Evolutionary conservation across 2,329 filamentous ascomycete species (phyloP), one percentile per base, ranked within the genome.

Genomic region (Nemania serpens): DNA sequence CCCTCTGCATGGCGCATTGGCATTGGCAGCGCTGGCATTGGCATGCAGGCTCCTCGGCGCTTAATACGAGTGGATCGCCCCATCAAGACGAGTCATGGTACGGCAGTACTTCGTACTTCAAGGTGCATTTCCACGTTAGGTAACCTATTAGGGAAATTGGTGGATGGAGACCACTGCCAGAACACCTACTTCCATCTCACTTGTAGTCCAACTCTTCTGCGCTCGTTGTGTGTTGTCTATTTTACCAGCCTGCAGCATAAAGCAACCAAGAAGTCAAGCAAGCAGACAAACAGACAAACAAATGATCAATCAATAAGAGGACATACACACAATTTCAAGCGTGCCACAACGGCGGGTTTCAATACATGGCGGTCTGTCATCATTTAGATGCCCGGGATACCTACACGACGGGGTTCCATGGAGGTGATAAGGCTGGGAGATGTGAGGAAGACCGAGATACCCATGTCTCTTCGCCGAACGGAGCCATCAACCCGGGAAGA

Each of bases 21-120:
- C 73, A 77, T 29, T 58, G 59, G 71, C 73, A 77, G 55, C 59
- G 51, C 54, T 58, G 59, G 71, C 73, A 77, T 29, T 58, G 59
- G 71, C 73, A 77, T 79, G 58, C 66, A 70, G 80, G 79, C 78
- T 77, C 53, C 59, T 74, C 80, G 78, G 83, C 83, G 83, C 83
- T 85, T 85, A 85, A 76, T 71, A 73, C 73, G 68, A 74, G 55
- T 72, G 76, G 71, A 74, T 78, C 76, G 74, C 77, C 76, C 77
- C 74, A 72, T 71, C 73, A 70, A 73, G 71, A 7, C 77, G 72
- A 77, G 71, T 76, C 72, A 76, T 69, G 75, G 66, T 59, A 29
- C 25, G 25, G 3, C 3, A 29, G 25, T 29, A 29, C 25, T 7
- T 29, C 25, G n/a, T n/a, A n/a, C n/a, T n/a, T n/a, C n/a, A n/a